Base-by-base conservation (phyloP, 805 yeast genomes). In the Zygoascus biomembranicola region DNA sequence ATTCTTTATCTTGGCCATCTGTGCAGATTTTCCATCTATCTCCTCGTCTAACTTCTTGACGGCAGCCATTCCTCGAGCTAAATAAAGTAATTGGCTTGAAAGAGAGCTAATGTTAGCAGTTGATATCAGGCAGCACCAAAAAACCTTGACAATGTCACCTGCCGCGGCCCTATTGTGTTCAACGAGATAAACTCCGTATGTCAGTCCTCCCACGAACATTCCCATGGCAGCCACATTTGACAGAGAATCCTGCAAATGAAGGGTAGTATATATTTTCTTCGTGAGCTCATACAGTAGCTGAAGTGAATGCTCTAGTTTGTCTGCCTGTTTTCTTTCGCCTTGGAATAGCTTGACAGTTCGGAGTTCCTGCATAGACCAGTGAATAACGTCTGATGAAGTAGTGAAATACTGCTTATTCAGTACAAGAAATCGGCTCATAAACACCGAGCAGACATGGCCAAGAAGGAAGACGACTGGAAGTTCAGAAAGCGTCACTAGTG, bases 141-240 rank as follows among this genome's bases (percentile, higher is more conserved):
- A 89, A 42, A 95, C 85, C 0, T 96, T 84, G 50, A 94, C 71
- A 0, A 92, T 87, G 42, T 81, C 76, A 11, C 87, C 84, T 1
- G 88, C 70, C 1, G 71, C 60, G 13, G 82, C 64, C 8, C 76
- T 73, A 0, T 80, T 79, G 5, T 69, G 66, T 37, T 69, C 67
- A 2, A 89, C 83, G 73, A 87, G 76, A 46, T 74, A 74, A 31
- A 84, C 78, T 1, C 98, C 99, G 69, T 85, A 92, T 88, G 95
- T 90, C 61, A 94, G 87, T 0, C 92, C 95, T 67, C 88, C 96
- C 2, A 90, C 86, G 72, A 92, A 90, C 82, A 90, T 83, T 63
- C 82, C 65, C 41, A 88, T 71, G 0, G 84, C 76, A 3, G 90
- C 59, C 23, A 78, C 69, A 60, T 84, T 78, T 50, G 84, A 67